Conservation (phyloP, 2,329 filamentous ascomycete genomes). For the Penicillium sp. region DNA sequence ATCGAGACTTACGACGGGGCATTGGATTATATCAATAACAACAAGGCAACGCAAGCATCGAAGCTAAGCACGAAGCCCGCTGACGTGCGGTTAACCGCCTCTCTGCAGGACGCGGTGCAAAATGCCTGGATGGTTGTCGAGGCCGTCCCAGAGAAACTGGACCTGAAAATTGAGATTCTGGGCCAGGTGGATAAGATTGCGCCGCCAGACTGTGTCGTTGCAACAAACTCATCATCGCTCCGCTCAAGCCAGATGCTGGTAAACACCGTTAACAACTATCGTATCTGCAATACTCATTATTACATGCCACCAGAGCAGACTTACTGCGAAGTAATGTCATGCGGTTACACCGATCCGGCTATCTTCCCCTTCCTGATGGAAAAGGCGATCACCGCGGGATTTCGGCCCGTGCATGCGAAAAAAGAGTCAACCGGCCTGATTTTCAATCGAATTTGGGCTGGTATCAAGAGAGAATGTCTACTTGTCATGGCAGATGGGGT, state of each 20-base stretch:
- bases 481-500: constrained; percentile 22
- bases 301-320: constrained; percentile 27
- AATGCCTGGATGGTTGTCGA: constrained; percentile 26
- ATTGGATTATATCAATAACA: constrained; percentile 17
- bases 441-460: constrained; percentile 27
- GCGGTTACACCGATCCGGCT: constrained; percentile 20
- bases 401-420: constrained; percentile 20
- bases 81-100: constrained; percentile 11
- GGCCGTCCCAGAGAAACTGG: constrained; percentile 21
- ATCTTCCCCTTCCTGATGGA: constrained; percentile 25
- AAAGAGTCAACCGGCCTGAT: constrained; percentile 21
- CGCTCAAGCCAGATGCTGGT: constrained; percentile 23
- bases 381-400: constrained; percentile 19
- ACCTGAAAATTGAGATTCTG: constrained; percentile 20
- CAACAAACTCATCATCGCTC: constrained; percentile 24
- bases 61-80: constrained; percentile 19
- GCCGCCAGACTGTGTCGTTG: constrained; percentile 18
- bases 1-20: constrained; percentile 8
- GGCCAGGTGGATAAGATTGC: constrained; percentile 17
- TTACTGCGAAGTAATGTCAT: constrained; percentile 25
- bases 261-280: constrained; percentile 23
- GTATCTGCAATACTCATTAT: constrained; percentile 27
- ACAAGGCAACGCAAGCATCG: constrained; percentile 17
- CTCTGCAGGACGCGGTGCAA: constrained; percentile 12
- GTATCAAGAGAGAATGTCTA: constrained; percentile 23